A percentile compares a stretch with the other conserved stretches of the same genome.
phyloP scores from a whole-genome alignment of 805 yeast species.

The Candida pseudoglaebosa region DNA sequence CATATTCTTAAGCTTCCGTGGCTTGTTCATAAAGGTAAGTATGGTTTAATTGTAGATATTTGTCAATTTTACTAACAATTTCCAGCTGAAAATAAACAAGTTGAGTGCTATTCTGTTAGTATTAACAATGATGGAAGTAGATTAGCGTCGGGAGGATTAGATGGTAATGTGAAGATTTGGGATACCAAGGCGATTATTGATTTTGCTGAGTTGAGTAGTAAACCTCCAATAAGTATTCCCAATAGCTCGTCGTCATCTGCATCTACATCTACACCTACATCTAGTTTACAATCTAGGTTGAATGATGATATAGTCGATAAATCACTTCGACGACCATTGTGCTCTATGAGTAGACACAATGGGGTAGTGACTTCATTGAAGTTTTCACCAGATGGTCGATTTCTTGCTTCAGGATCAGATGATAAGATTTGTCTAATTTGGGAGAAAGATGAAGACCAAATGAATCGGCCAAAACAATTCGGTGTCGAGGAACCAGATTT shows the following conservation, averaged over 20 bases:
- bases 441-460: constrained; percentile 77
- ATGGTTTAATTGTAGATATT: not conserved
- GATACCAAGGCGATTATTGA: constrained; percentile 52
- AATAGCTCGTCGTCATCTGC: too few relatives aligned
- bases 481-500: constrained; percentile 63
- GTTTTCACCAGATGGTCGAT: constrained; percentile 89
- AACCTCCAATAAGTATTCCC: not conserved
- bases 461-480: constrained; percentile 55
- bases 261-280: constrained; percentile 8
- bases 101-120: constrained; percentile 81
- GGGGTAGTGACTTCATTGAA: constrained; percentile 95
- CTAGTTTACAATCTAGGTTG: not conserved
- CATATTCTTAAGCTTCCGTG: constrained; percentile 42
- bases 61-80: constrained; percentile 7
- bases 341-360: constrained; percentile 91
- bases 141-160: constrained; percentile 87
- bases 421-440: constrained; percentile 88
- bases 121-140: constrained; percentile 79
- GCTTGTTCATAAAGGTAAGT: constrained; percentile 39
- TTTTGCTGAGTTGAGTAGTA: constrained; percentile 23
- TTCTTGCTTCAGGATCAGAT: constrained; percentile 92
- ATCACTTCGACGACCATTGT: constrained; percentile 50
- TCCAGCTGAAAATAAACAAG: constrained; percentile 72
- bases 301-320: constrained; percentile 15
- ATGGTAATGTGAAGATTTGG: constrained; percentile 93